Conservation (phyloP, 208 protist genomes). For the Trypanosoma brucei region DNA sequence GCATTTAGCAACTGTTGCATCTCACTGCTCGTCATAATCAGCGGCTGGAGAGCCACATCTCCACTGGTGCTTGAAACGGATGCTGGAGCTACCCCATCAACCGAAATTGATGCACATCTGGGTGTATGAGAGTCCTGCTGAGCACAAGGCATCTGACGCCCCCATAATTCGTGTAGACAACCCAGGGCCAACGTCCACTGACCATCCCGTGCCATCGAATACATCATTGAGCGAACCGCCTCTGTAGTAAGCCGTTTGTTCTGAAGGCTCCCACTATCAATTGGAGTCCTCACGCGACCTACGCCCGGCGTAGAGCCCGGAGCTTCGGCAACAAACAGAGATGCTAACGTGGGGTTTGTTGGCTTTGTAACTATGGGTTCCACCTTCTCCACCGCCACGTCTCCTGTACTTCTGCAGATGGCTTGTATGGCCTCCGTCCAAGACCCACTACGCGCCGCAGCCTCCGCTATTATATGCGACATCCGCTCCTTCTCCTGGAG, state of each 20-base stretch:
- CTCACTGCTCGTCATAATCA: slow-evolving; percentile 29
- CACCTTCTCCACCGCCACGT: slow-evolving; percentile 4
- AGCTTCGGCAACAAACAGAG: slow-evolving; percentile 9
- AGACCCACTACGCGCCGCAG: slow-evolving; percentile 55
- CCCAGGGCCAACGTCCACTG: slow-evolving; percentile 20
- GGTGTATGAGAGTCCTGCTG: background rate
- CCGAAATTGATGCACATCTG: background rate
- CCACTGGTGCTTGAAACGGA: background rate
- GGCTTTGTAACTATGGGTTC: background rate
- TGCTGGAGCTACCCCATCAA: background rate
- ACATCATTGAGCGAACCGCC: slow-evolving; percentile 23
- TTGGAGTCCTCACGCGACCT: background rate
- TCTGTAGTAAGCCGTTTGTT: slow-evolving; percentile 11
- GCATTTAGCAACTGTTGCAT: slow-evolving; percentile 56
- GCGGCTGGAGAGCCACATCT: background rate
- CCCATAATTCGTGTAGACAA: slow-evolving; percentile 15
- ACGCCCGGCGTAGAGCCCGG: background rate
- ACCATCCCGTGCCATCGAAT: slow-evolving; percentile 23
- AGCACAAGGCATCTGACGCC: background rate
- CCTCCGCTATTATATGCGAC: slow-evolving; percentile 56
- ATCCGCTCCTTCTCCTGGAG: slow-evolving; percentile 15
- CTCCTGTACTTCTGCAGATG: background rate
- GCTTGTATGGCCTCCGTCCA: slow-evolving; percentile 30
- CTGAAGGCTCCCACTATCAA: background rate
- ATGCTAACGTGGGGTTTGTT: background rate